phyloP scores from a whole-genome alignment of 768 basidiomycete species.

The Russula brevipes region DNA sequence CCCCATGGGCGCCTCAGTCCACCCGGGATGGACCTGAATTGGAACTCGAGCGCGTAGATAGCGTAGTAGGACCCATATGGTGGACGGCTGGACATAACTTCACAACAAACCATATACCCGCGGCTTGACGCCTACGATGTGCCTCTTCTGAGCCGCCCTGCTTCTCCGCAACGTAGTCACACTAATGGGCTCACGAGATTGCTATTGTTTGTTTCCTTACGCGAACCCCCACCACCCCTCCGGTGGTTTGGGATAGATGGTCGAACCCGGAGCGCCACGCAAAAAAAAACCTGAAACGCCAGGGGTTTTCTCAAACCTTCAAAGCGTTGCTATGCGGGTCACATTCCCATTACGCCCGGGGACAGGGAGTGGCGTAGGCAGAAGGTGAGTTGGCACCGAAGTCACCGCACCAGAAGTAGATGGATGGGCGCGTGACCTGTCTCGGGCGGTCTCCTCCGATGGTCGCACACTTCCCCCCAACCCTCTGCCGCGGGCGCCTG shows the following conservation, averaged over 20 bases:
- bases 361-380: conserved; percentile 12
- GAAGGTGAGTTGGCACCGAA: neutral
- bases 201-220: conserved; percentile 7
- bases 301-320: neutral
- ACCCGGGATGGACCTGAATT: conserved; percentile 16
- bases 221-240: neutral
- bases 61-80: neutral
- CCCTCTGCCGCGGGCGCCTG: neutral
- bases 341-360: neutral
- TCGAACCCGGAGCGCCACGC: neutral
- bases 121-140: conserved; percentile 7
- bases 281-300: neutral
- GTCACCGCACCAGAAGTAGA: neutral
- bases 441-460: neutral
- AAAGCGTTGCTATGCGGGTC: neutral
- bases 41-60: conserved; percentile 15
- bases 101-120: too few species aligned
- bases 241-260: neutral
- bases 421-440: conserved; percentile 4
- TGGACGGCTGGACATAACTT: neutral
- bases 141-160: conserved; percentile 2
- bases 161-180: neutral
- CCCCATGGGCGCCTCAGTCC: conserved; percentile 39
- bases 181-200: neutral
- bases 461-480: neutral